Evolutionary conservation across 495 filamentous ascomycete species (phyloP).

Genomic region (Bacidia gigantensis): DNA sequence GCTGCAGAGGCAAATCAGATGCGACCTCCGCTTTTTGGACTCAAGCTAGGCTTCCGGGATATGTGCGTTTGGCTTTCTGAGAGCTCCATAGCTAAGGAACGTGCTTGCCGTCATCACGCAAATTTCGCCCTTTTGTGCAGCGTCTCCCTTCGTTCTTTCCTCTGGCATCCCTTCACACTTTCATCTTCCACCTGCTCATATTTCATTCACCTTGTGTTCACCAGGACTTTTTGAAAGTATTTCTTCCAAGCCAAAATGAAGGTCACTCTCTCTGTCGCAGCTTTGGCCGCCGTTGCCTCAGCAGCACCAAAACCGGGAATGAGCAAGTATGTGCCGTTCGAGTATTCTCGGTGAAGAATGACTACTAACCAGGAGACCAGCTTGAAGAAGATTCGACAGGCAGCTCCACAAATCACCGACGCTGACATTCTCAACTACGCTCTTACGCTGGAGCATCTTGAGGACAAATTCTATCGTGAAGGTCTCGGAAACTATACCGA

Average conservation of each 20-base stretch:
- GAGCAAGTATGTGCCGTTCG: slow-evolving; percentile 9
- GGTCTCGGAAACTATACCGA: slow-evolving; percentile 42
- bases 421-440: slow-evolving; percentile 28
- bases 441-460: slow-evolving; percentile 30
- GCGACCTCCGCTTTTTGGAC: not conserved
- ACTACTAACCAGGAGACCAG: not conserved
- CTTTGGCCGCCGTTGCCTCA: slow-evolving; percentile 13
- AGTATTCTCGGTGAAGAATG: not conserved
- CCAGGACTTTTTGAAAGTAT: not conserved
- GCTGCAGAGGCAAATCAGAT: not conserved
- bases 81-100: not conserved
- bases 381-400: slow-evolving; percentile 14
- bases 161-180: not conserved
- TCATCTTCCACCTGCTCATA: slow-evolving; percentile 1
- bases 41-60: not conserved
- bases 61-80: not conserved
- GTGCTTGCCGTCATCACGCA: not conserved
- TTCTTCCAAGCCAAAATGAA: slow-evolving; percentile 10
- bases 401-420: slow-evolving; percentile 14
- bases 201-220: not conserved
- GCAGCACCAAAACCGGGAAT: slow-evolving; percentile 10
- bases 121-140: not conserved
- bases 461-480: slow-evolving; percentile 37
- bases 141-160: not conserved
- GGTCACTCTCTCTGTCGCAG: slow-evolving; percentile 12